Percentiles rank a stretch among this genome's conserved stretches.
phyloP scores from a whole-genome alignment of 805 yeast genomes.

The Schwanniomyces pseudopolymorphus region DNA sequence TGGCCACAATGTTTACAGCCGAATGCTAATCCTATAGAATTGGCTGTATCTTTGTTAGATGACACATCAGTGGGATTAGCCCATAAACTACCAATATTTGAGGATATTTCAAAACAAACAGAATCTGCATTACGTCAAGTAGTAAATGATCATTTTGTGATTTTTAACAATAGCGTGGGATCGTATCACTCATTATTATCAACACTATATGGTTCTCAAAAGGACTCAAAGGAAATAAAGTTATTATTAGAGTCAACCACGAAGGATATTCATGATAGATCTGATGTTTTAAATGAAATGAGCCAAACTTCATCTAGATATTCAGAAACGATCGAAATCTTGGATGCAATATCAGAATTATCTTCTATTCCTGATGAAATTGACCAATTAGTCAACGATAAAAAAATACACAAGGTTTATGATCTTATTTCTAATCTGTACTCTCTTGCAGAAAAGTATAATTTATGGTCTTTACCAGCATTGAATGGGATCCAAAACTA shows the following conservation, averaged over 20 bases:
- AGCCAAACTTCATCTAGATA: conserved; percentile 62
- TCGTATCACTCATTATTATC: conserved; percentile 72
- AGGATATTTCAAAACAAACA: conserved; percentile 55
- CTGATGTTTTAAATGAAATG: conserved; percentile 60
- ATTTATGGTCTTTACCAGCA: conserved; percentile 59
- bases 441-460: conserved; percentile 47
- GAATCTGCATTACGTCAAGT: conserved; percentile 60
- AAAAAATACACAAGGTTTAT: conserved; percentile 67
- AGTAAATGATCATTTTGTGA: conserved; percentile 79
- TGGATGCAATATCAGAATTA: conserved; percentile 65
- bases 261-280: conserved; percentile 50
- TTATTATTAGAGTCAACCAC: conserved; percentile 49
- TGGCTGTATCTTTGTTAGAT: conserved; percentile 80
- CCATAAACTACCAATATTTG: conserved; percentile 65
- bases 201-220: conserved; percentile 65
- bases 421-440: conserved; percentile 46
- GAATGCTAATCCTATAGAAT: conserved; percentile 75
- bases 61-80: conserved; percentile 91
- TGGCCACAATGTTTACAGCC: conserved; percentile 42
- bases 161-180: conserved; percentile 83
- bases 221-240: conserved; percentile 48
- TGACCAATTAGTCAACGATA: conserved; percentile 68
- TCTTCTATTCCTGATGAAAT: conserved; percentile 58
- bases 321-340: conserved; percentile 65
- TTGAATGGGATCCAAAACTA: conserved; percentile 50